Evolutionary conservation across 1,284 basidiomycete genomes (phyloP), one percentile per base, ranked within the genome.

Genomic region (Phenoliferia sp.): DNA sequence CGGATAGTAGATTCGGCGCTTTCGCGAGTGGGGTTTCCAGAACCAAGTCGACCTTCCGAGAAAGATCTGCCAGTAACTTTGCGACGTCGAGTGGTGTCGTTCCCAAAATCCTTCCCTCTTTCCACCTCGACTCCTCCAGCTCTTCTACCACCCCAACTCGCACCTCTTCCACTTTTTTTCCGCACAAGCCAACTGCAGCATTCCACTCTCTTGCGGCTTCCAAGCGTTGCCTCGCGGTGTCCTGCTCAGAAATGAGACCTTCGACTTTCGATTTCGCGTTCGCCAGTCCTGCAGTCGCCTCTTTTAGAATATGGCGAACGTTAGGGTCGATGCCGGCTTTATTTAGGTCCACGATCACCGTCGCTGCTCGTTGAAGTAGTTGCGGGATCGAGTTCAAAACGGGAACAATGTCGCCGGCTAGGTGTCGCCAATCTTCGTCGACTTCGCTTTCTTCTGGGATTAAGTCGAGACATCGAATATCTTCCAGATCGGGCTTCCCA

Each of bases 241-340:
- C 10, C 34, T 62, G 63, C 17, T 4, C 56, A 5, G 34, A 28
- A 9, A 62, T 5, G 12, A 28, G 5, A 28, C 7, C 17, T 32
- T 39, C 29, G 2, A 55, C 52, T 7, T 17, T 2, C 9, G 3
- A 31, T 19, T 48, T 16, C 26, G 3, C 3, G 16, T 15, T 10
- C 50, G 7, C 19, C 19, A 63, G 32, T 3, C 28, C 54, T 5
- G 39, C 56, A 19, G 58, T 65, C 15, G 35, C 50, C 10, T 35
- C 59, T n/a, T 44, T 48, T 22, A 61, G 19, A 28, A 16, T 35
- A 10, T 19, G 33, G 0, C 62, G 26, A 9, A 50, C 31, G 16
- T 48, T 64, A 1, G 67, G 56, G 33, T 69, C 64, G 35, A 69
- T 65, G 4, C 69, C 67, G 17, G 39, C n/a, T 16, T 36, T 32